A percentile compares a stretch with the other conserved stretches of the same genome.
phyloP scores from a whole-genome alignment of 2,329 filamentous ascomycete genomes.

The Monosporascus sp. region DNA sequence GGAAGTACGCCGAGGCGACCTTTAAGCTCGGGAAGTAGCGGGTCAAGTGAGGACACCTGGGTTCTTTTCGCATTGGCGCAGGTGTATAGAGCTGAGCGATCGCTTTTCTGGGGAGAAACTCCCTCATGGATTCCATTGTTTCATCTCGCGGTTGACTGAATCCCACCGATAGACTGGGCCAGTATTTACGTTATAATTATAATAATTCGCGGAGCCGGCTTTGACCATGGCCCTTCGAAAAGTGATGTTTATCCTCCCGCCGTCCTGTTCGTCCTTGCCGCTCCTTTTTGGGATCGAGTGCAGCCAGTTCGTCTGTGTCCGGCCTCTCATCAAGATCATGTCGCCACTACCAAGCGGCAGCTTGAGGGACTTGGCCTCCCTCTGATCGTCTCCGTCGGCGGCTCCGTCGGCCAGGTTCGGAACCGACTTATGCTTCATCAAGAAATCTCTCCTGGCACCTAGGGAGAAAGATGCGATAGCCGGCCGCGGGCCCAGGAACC shows the following conservation, averaged over 20 bases:
- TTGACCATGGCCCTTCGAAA: slow-evolving; percentile 67
- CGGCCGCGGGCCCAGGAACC: slow-evolving; percentile 65
- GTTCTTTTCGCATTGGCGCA: neutral
- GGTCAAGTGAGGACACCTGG: neutral
- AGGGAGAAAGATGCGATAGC: slow-evolving; percentile 72
- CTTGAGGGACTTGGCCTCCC: slow-evolving; percentile 38
- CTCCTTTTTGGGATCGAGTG: slow-evolving; percentile 74
- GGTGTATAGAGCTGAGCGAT: slow-evolving; percentile 1
- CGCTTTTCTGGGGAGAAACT: slow-evolving; percentile 6
- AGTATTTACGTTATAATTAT: slow-evolving; percentile 73
- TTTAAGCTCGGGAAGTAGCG: slow-evolving; percentile 72
- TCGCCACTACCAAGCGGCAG: slow-evolving; percentile 61
- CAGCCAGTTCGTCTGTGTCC: slow-evolving; percentile 71
- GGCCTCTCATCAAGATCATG: slow-evolving; percentile 74
- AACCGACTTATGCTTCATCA: slow-evolving; percentile 72
- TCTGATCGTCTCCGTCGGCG: slow-evolving; percentile 7
- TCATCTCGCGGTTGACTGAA: slow-evolving; percentile 45
- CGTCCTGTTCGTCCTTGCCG: slow-evolving; percentile 57
- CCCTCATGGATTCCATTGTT: slow-evolving; percentile 26
- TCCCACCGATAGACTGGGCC: slow-evolving; percentile 69
- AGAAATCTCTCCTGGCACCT: slow-evolving; percentile 67
- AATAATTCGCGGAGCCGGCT: slow-evolving; percentile 76
- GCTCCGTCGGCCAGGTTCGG: slow-evolving; percentile 24
- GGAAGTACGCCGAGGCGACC: slow-evolving; percentile 80
- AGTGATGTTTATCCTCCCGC: slow-evolving; percentile 71